These are phyloP conservation scores for Penicillium sp. DNA, from an alignment of 2,329 filamentous ascomycete species.

Conservation along the genomic window DNA sequence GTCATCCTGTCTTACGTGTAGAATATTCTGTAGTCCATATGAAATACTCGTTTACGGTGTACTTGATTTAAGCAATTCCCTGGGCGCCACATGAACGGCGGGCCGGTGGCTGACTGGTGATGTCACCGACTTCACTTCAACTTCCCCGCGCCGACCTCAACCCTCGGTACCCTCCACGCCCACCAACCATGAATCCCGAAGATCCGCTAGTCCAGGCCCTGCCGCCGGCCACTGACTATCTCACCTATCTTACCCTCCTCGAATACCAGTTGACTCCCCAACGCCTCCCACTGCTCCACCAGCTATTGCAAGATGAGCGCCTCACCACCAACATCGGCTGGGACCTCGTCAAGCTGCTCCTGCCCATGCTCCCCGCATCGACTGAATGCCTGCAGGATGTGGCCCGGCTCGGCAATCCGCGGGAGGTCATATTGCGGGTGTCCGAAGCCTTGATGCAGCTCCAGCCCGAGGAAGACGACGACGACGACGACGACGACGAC, in stretches of 20 bases:
- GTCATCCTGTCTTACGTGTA: no score
- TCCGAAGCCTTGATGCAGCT: slow-evolving; percentile 60
- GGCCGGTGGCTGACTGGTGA: slow-evolving; percentile 6
- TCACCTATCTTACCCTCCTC: slow-evolving; percentile 65
- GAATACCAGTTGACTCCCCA: slow-evolving; percentile 62
- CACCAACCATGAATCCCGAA: slow-evolving; percentile 31
- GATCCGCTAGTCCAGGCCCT: slow-evolving; percentile 57
- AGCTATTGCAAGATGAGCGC: slow-evolving; percentile 59
- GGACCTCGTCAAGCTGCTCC: slow-evolving; percentile 62
- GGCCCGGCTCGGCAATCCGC: slow-evolving; percentile 60
- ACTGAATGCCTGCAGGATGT: slow-evolving; percentile 61
- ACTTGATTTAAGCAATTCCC: no score
- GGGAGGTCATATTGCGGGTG: slow-evolving; percentile 64
- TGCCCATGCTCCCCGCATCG: slow-evolving; percentile 59
- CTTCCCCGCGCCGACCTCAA: slow-evolving; percentile 3
- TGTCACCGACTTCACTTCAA: slow-evolving; percentile 8
- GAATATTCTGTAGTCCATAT: no score
- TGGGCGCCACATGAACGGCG: background rate
- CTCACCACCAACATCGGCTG: slow-evolving; percentile 64
- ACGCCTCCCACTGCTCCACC: slow-evolving; percentile 57
- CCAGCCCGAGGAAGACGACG: slow-evolving; percentile 45
- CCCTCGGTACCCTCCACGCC: background rate
- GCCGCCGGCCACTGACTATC: slow-evolving; percentile 61
- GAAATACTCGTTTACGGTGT: no score
- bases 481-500: slow-evolving; percentile 34